Evolutionary conservation across 2,329 filamentous ascomycete species (phyloP), one percentile per base, ranked within the genome.

Genomic region (Tolypocladium ophioglossoides): DNA sequence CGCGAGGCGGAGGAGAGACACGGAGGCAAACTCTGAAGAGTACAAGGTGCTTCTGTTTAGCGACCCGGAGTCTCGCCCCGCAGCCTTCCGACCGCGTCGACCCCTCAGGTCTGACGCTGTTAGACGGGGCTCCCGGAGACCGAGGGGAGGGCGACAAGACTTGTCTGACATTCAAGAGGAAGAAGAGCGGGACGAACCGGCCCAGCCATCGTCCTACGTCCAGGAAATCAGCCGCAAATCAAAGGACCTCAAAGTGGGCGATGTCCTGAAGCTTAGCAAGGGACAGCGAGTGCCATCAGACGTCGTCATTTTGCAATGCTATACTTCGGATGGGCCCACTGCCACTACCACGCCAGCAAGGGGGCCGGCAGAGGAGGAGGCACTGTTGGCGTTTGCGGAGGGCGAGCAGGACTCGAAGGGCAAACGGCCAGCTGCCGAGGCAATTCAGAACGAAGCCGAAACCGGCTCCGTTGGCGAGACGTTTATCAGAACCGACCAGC

Each of bases 401-500:
- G 68, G 69, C 9, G 68, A 71, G 39, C 44, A 59, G 52, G 58
- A 63, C 59, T 52, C 61, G 1, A 70, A 72, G 44, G 66, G 65
- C 18, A 74, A 72, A 50, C 64, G 68, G 44, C 67, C 68, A 32
- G 63, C 65, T 46, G 55, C 60, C 41, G 64, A 65, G 12, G 27
- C 61, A 2, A 47, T 54, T 2, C 60, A 63, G 34, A 59, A 63
- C 38, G 63, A 67, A 49, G 58, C 61, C 2, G 69, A 71, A 39
- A 68, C 63, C 50, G 70, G 72, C 20, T 71, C 79, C n/a, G 77
- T 78, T 30, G 91, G 91, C 32, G 95, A 99, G 71, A 92, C 92
- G 0, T 99, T 99, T 64, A 97, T 99, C 65, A 83, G 94, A 56
- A 99, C 95, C 2, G 94, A 99, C 69, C 94, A 99, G 67, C 78